Evolutionary conservation across 78 protist genomes (phyloP).

Genomic region (Pelomyxa schiedti): DNA sequence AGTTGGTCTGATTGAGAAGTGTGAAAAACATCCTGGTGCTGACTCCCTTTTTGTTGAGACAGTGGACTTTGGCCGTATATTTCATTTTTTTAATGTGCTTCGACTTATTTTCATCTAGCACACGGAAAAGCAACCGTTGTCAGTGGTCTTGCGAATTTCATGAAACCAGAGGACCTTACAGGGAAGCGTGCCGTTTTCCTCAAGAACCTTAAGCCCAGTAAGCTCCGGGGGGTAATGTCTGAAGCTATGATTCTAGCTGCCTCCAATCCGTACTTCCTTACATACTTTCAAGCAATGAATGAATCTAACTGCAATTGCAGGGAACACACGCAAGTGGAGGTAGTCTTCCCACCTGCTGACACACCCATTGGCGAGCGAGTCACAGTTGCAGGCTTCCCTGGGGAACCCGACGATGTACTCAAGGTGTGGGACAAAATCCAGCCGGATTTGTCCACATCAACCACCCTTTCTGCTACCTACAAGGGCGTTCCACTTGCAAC

Average conservation of each 20-base stretch:
- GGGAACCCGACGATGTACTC: neutral
- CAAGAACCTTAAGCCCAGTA: conserved; percentile 30
- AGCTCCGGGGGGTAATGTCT: conserved; percentile 18
- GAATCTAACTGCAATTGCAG: too few relatives aligned
- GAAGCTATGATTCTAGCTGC: conserved; percentile 46
- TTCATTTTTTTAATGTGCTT: too few relatives aligned
- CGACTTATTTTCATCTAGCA: too few relatives aligned
- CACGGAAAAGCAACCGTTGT: neutral
- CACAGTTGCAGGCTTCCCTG: conserved; percentile 1
- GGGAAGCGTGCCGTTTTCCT: conserved; percentile 20
- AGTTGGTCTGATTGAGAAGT: conserved; percentile 18
- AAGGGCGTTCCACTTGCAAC: neutral
- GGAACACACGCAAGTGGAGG: conserved; percentile 12
- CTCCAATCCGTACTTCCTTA: neutral
- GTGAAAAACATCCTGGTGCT: conserved; percentile 23
- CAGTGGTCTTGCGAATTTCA: conserved; percentile 13
- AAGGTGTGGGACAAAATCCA: neutral
- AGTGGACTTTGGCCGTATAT: conserved; percentile 14
- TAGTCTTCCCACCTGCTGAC: conserved; percentile 5
- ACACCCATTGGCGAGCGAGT: conserved; percentile 17
- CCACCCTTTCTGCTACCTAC: neutral
- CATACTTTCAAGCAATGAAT: too few relatives aligned
- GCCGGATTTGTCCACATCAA: neutral
- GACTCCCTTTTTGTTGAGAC: conserved; percentile 41
- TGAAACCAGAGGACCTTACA: conserved; percentile 2